Conservation (phyloP, 345 rosid species). For the Turritis glabra region DNA sequence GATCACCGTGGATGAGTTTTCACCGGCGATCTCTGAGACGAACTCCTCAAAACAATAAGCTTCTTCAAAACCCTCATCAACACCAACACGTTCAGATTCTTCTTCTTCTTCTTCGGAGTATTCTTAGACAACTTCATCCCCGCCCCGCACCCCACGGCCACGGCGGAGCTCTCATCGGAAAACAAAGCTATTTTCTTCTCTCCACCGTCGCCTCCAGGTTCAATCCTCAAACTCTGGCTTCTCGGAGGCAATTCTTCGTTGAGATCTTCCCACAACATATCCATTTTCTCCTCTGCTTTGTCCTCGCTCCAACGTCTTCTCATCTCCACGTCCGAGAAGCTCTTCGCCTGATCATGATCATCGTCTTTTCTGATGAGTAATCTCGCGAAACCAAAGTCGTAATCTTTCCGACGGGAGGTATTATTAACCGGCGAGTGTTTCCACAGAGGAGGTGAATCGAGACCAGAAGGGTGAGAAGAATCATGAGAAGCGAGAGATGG, state of each 20-base stretch:
- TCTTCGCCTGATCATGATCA: slow-evolving; percentile 32
- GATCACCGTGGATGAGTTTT: slow-evolving; percentile 41
- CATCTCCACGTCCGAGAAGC: slow-evolving; percentile 41
- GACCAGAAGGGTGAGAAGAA: slow-evolving; percentile 21
- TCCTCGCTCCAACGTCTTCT: slow-evolving; percentile 34
- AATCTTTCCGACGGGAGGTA: slow-evolving; percentile 26
- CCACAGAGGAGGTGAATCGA: slow-evolving; percentile 84
- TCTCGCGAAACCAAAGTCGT: neutral
- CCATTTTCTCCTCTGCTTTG: slow-evolving; percentile 63
- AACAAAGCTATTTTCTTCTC: slow-evolving; percentile 18
- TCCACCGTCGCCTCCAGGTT: neutral
- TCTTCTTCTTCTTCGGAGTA: slow-evolving; percentile 28
- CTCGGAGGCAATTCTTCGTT: slow-evolving; percentile 50
- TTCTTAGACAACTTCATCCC: slow-evolving; percentile 41
- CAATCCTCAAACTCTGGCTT: slow-evolving; percentile 33
- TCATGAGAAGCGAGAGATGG: slow-evolving; percentile 44
- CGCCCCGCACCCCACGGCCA: slow-evolving; percentile 37
- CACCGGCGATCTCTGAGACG: slow-evolving; percentile 38
- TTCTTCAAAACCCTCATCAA: slow-evolving; percentile 58
- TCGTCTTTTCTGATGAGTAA: slow-evolving; percentile 12
- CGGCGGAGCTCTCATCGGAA: slow-evolving; percentile 15
- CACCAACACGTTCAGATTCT: slow-evolving; percentile 43
- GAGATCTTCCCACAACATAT: slow-evolving; percentile 87
- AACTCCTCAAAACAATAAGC: slow-evolving; percentile 52
- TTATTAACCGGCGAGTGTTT: slow-evolving; percentile 44